Conservation (phyloP, 176 grass and related monocot species). For the Phoenix dactylifera region DNA sequence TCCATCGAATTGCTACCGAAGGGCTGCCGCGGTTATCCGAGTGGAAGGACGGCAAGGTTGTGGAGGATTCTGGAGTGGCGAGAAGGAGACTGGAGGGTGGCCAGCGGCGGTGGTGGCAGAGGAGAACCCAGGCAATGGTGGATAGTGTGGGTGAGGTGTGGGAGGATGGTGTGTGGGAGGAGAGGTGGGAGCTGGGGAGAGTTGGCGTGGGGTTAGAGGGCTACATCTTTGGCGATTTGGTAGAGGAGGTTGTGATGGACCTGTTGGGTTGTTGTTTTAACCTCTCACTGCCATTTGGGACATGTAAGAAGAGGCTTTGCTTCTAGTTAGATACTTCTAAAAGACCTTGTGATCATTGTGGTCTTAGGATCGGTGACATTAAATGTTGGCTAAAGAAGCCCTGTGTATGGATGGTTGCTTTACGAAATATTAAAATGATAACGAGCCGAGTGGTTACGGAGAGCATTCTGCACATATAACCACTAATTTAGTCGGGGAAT, state of each 20-base stretch:
- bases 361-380: too few species aligned
- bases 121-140: constrained; percentile 43
- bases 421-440: too few species aligned
- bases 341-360: too few species aligned
- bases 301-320: too few species aligned
- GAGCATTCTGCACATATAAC: too few species aligned
- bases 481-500: too few species aligned
- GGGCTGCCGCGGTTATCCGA: constrained; percentile 3
- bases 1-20: constrained; percentile 13
- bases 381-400: too few species aligned
- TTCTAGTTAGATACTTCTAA: too few species aligned
- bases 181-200: constrained; percentile 36
- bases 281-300: neutral
- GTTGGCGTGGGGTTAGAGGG: constrained; percentile 50
- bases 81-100: neutral
- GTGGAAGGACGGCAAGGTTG: neutral
- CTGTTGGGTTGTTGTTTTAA: constrained; percentile 18
- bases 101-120: constrained; percentile 26
- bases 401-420: too few species aligned
- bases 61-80: too few species aligned
- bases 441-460: too few species aligned
- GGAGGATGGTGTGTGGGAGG: constrained; percentile 29
- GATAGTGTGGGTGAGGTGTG: constrained; percentile 48
- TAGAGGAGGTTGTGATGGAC: constrained; percentile 41
- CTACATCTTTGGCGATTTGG: constrained; percentile 48